phyloP scores from a whole-genome alignment of 1,284 basidiomycete species.

The Prillingera fragicola region DNA sequence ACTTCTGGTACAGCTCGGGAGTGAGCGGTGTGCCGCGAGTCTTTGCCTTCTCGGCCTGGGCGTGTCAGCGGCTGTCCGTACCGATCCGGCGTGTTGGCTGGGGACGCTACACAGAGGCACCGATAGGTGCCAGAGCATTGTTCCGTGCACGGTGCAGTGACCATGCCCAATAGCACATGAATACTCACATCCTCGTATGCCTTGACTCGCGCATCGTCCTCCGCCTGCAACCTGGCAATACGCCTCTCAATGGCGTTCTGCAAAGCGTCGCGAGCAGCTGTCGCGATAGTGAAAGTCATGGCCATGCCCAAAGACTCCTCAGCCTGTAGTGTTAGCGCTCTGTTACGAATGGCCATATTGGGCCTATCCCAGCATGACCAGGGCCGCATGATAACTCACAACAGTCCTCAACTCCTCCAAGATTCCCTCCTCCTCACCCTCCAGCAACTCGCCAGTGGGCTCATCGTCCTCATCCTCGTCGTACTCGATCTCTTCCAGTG shows the following conservation, averaged over 20 bases:
- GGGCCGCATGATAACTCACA: conserved; percentile 52
- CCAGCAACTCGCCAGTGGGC: conserved; percentile 52
- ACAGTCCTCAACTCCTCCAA: conserved; percentile 59
- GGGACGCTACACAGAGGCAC: too few relatives aligned
- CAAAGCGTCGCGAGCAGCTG: conserved; percentile 75
- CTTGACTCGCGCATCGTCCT: conserved; percentile 66
- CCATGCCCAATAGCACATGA: too few relatives aligned
- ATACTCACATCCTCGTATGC: conserved; percentile 67
- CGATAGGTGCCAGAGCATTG: too few relatives aligned
- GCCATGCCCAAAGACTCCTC: conserved; percentile 92
- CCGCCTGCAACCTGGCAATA: conserved; percentile 56
- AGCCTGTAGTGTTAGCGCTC: conserved; percentile 53
- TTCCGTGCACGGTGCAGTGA: too few relatives aligned
- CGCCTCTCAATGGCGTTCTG: conserved; percentile 60
- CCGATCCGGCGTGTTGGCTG: too few relatives aligned
- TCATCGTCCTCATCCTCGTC: conserved; percentile 55
- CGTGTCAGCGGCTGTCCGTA: conserved; percentile 3
- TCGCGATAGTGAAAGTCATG: conserved; percentile 93
- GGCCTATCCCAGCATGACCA: not conserved
- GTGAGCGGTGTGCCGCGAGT: conserved; percentile 89
- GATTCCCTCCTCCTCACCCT: conserved; percentile 57
- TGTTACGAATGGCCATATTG: not conserved
- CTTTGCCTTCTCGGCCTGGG: conserved; percentile 78
- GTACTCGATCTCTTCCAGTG: conserved; percentile 61
- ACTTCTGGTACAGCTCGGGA: conserved; percentile 67